Percentiles rank a stretch among this genome's conserved stretches.
phyloP scores from a whole-genome alignment of 2,329 filamentous ascomycete genomes.

The Stagonosporopsis chrysanthemi region DNA sequence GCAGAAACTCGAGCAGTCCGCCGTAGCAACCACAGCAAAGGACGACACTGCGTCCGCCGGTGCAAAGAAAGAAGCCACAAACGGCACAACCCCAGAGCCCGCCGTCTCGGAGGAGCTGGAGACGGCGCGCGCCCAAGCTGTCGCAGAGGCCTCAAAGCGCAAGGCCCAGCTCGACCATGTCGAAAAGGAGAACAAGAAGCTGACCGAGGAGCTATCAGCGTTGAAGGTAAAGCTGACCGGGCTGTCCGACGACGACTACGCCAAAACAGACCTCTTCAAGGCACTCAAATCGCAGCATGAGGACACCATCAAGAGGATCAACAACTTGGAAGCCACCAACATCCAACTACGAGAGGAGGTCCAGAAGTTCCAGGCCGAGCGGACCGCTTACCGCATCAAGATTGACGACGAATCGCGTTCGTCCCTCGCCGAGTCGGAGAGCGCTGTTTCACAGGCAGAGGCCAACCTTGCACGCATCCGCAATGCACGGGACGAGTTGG shows the following conservation, averaged over 20 bases:
- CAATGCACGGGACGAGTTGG: conserved; percentile 81
- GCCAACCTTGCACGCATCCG: conserved; percentile 86
- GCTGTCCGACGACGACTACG: conserved; percentile 90
- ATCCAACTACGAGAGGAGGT: conserved; percentile 83
- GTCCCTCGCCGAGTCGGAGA: conserved; percentile 78
- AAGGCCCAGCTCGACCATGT: conserved; percentile 87
- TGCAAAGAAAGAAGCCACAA: conserved; percentile 59
- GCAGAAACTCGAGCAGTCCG: conserved; percentile 89
- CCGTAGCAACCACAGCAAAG: conserved; percentile 51
- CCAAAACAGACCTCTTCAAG: conserved; percentile 92
- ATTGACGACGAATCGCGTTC: conserved; percentile 81
- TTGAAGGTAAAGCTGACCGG: conserved; percentile 72
- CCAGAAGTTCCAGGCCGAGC: conserved; percentile 83
- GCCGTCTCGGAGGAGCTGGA: conserved; percentile 72
- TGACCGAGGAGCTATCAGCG: conserved; percentile 80
- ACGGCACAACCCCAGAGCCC: conserved; percentile 65
- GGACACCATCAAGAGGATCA: conserved; percentile 89
- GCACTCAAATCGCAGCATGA: conserved; percentile 88
- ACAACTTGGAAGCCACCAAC: conserved; percentile 89
- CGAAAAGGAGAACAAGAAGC: conserved; percentile 76
- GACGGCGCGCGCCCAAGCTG: conserved; percentile 77
- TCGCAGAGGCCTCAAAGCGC: conserved; percentile 78
- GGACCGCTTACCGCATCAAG: conserved; percentile 80
- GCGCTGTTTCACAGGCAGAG: conserved; percentile 80
- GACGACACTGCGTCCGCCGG: conserved; percentile 55